Evolutionary conservation across 306 rosid genomes (phyloP).

Genomic region (Pyrus betulifolia): DNA sequence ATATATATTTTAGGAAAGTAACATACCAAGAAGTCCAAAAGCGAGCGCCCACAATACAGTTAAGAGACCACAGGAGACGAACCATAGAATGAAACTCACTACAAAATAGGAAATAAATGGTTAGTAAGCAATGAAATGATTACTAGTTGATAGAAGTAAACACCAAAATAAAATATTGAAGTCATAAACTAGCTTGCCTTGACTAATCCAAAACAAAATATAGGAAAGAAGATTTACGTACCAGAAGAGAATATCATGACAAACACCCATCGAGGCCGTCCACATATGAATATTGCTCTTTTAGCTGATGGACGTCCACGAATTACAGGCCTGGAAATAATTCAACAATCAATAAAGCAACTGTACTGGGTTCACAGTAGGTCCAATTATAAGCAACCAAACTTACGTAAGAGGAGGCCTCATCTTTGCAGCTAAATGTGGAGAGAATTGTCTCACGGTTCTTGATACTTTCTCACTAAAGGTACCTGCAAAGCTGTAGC

Average conservation of each 20-base stretch:
- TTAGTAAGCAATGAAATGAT: neutral
- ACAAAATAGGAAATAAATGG: constrained; percentile 3
- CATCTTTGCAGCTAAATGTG: constrained; percentile 96
- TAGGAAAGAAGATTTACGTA: constrained; percentile 24
- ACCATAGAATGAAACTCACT: constrained; percentile 84
- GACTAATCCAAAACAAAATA: constrained; percentile 12
- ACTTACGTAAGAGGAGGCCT: constrained; percentile 96
- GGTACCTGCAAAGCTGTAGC: constrained; percentile 91
- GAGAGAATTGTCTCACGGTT: constrained; percentile 86
- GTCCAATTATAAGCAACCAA: constrained; percentile 15
- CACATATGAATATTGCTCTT: constrained; percentile 80
- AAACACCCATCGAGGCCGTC: constrained; percentile 91
- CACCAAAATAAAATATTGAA: neutral
- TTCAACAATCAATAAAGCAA: constrained; percentile 17
- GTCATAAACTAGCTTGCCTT: neutral
- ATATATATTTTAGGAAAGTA: constrained; percentile 4
- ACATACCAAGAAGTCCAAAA: constrained; percentile 79
- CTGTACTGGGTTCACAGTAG: neutral
- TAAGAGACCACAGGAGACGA: constrained; percentile 75
- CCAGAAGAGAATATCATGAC: constrained; percentile 69
- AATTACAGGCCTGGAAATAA: constrained; percentile 80
- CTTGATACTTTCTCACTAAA: constrained; percentile 89
- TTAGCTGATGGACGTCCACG: constrained; percentile 97
- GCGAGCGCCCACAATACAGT: constrained; percentile 75
- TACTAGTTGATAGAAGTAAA: neutral